A percentile compares a stretch with the other conserved stretches of the same genome.
Conservation (phyloP, 2,329 filamentous ascomycete genomes). For the Domatiomyces globalis region DNA sequence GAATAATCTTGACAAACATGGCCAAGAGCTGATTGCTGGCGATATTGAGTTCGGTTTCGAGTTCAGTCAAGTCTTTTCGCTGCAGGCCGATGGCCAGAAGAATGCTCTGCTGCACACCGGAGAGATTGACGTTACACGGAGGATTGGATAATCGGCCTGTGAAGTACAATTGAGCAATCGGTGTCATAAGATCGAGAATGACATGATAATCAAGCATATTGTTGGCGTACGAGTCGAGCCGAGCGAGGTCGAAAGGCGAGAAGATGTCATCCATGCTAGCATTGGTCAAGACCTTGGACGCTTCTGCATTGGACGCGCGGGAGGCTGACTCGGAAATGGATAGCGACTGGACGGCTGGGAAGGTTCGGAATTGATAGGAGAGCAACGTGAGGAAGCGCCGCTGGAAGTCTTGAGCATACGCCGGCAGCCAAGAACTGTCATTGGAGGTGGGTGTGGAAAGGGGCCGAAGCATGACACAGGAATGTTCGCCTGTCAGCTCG, state of each 20-base stretch:
- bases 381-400: conserved; percentile 79
- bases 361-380: conserved; percentile 81
- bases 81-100: conserved; percentile 85
- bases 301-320: conserved; percentile 26
- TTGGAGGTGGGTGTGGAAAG: conserved; percentile 42
- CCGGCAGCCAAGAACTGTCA: conserved; percentile 73
- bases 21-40: conserved; percentile 69
- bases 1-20: conserved; percentile 93
- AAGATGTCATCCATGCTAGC: conserved; percentile 60
- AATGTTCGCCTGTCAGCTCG: conserved; percentile 92
- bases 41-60: conserved; percentile 65
- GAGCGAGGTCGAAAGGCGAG: conserved; percentile 87
- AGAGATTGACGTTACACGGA: conserved; percentile 49
- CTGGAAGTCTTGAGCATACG: conserved; percentile 87
- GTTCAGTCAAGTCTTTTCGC: conserved; percentile 66
- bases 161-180: conserved; percentile 73
- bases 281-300: conserved; percentile 56
- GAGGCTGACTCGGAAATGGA: conserved; percentile 79
- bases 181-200: conserved; percentile 81
- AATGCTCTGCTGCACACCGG: conserved; percentile 71
- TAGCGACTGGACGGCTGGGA: conserved; percentile 63
- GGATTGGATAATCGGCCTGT: conserved; percentile 50
- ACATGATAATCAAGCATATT: conserved; percentile 98
- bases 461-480: conserved; percentile 88
- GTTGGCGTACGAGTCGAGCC: conserved; percentile 86